A percentile compares a stretch with the other conserved stretches of the same genome.
Conservation (phyloP, 345 rosid genomes). For the Microthlaspi erraticum region DNA sequence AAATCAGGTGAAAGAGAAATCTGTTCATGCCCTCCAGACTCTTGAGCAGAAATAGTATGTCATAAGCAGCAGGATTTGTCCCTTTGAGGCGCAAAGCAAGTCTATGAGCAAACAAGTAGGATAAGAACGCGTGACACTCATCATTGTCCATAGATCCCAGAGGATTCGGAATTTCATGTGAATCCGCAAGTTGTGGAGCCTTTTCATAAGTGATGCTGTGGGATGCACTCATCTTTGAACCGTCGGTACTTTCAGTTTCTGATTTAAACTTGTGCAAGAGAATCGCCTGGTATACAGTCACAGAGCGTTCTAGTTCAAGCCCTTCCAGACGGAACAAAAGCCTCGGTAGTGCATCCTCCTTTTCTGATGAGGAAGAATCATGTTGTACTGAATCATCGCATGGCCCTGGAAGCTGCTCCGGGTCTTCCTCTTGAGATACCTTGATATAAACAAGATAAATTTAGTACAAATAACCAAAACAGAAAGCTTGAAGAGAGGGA, state of each 20-base stretch:
- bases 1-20: slow-evolving; percentile 67
- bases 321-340: slow-evolving; percentile 76
- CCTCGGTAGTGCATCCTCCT: slow-evolving; percentile 48
- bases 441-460: slow-evolving; percentile 32
- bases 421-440: slow-evolving; percentile 48
- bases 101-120: slow-evolving; percentile 57
- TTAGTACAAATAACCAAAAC: slow-evolving; percentile 14
- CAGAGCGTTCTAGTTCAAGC: slow-evolving; percentile 55
- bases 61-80: slow-evolving; percentile 67
- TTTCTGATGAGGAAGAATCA: slow-evolving; percentile 43
- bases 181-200: slow-evolving; percentile 47
- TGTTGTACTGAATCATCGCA: slow-evolving; percentile 34
- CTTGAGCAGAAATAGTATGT: slow-evolving; percentile 74
- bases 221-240: slow-evolving; percentile 61
- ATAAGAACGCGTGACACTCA: slow-evolving; percentile 52
- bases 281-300: slow-evolving; percentile 80
- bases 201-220: slow-evolving; percentile 66
- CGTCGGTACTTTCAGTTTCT: slow-evolving; percentile 53
- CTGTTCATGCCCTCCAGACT: slow-evolving; percentile 75
- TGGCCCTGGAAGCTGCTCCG: slow-evolving; percentile 40
- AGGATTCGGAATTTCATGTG: slow-evolving; percentile 36
- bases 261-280: slow-evolving; percentile 69
- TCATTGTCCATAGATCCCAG: slow-evolving; percentile 37
- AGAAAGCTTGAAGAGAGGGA: slow-evolving; percentile 24
- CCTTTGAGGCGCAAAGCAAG: slow-evolving; percentile 59